Percentiles rank a stretch among this genome's conserved stretches.
phyloP scores from a whole-genome alignment of 768 basidiomycete species.

The Tremella yokohamensis region DNA sequence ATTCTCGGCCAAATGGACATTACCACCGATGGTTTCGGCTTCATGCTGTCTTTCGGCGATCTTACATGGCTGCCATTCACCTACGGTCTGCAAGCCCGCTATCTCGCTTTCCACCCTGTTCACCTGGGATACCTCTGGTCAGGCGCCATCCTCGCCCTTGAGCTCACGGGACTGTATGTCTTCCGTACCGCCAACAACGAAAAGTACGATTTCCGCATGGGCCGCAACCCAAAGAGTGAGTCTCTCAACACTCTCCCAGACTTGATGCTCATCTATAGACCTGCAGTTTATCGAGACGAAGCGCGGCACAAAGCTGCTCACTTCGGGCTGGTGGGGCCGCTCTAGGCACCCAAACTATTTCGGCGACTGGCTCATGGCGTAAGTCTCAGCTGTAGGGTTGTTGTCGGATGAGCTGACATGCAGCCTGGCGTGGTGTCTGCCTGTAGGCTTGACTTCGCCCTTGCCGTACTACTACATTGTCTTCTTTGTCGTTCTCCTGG shows the following conservation, averaged over 20 bases:
- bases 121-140: constrained; percentile 67
- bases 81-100: constrained; percentile 89
- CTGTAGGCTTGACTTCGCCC: constrained; percentile 85
- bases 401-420: background rate
- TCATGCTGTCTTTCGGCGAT: constrained; percentile 94
- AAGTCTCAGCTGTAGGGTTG: constrained; percentile 23
- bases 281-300: constrained; percentile 73
- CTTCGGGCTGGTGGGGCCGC: constrained; percentile 94
- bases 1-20: constrained; percentile 97
- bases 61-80: constrained; percentile 91
- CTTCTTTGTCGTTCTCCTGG: constrained; percentile 83
- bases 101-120: constrained; percentile 81
- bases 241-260: constrained; percentile 5
- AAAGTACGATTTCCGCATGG: constrained; percentile 93
- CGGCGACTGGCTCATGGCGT: constrained; percentile 53
- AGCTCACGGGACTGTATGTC: constrained; percentile 78
- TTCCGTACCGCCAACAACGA: constrained; percentile 85
- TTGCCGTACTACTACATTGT: constrained; percentile 91
- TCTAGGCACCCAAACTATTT: constrained; percentile 72
- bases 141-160: constrained; percentile 61
- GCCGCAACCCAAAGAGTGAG: constrained; percentile 87
- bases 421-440: constrained; percentile 68
- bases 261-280: constrained; percentile 55
- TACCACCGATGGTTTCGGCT: constrained; percentile 94
- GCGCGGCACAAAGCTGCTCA: constrained; percentile 83